Evolutionary conservation across 2,329 filamentous ascomycete species (phyloP).

Genomic region (Hypoxylon sp.): DNA sequence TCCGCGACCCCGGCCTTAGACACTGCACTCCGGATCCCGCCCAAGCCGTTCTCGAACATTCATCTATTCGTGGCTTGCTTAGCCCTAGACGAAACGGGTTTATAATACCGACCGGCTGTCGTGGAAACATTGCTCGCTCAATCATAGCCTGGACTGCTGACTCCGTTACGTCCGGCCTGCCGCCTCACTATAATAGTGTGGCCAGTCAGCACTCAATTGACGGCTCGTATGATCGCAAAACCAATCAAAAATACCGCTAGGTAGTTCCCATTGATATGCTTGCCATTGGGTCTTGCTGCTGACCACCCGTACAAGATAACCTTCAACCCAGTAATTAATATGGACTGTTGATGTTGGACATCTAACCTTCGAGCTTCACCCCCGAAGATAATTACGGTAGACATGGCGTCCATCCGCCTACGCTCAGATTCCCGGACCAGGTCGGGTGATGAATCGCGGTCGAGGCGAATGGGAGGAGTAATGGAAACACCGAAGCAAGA

Average conservation of each 20-base stretch:
- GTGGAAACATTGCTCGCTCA: constrained; percentile 14
- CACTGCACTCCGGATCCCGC: constrained; percentile 3
- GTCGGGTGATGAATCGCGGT: constrained; percentile 37
- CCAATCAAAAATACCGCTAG: constrained; percentile 24
- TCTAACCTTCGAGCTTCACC: constrained; percentile 29
- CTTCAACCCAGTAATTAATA: constrained; percentile 24
- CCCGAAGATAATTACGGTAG: constrained; percentile 34
- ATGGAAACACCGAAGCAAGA: constrained; percentile 42
- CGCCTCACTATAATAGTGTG: constrained; percentile 22
- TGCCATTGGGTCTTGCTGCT: constrained; percentile 23
- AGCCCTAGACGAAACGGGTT: constrained; percentile 16
- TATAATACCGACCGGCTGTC: constrained; percentile 16
- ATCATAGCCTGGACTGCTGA: constrained; percentile 9
- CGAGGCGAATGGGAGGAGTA: constrained; percentile 41
- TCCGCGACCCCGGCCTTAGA: constrained; percentile 2
- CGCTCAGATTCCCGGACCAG: constrained; percentile 40
- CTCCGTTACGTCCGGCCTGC: constrained; percentile 17
- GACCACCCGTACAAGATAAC: constrained; percentile 24
- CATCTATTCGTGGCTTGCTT: constrained; percentile 6
- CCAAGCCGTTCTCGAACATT: constrained; percentile 5
- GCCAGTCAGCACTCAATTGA: constrained; percentile 36
- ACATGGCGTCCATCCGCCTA: constrained; percentile 46
- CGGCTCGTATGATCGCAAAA: constrained; percentile 18
- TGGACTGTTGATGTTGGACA: constrained; percentile 40
- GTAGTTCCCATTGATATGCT: constrained; percentile 23